Base-by-base conservation (phyloP, 1,284 basidiomycete genomes). In the Ustilago sp. region DNA sequence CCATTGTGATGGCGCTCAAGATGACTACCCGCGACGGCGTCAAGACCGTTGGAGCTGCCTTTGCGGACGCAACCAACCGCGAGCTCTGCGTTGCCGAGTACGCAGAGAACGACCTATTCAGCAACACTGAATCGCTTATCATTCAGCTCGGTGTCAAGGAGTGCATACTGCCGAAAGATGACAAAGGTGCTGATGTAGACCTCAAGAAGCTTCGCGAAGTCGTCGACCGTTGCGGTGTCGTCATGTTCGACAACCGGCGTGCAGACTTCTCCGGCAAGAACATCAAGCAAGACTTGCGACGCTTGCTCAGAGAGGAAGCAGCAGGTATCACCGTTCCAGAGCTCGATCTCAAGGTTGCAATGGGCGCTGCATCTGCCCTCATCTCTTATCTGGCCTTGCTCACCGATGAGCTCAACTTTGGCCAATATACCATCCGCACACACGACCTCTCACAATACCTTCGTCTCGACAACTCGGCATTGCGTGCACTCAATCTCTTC, bases 141-240 rank as follows among this genome's bases (percentile, higher is more conserved):
- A 98, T 99, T 71, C 97, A 99, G 86, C 90, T 99, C 1, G 95
- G 94, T 2, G 94, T 95, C 51, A 99, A 99, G 86, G 97, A 99
- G 87, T 95, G 94, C 36, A 76, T 91, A 41, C 68, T 91, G 8
- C 88, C 89, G n/a, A 86, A 86, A 3, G 88, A 89, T 74, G 89
- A 89, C 57, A 89, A 88, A 73, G 77, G 83, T 43, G 85, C 85
- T 38, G 94, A 98, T 84, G 89, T 94, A 68, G 95, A 99, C 55
- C 72, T 85, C 19, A 31, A 90, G 95, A 45, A 84, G 68, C 65
- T 86, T 12, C 63, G 74, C 15, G 68, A 70, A 2, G 80, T 86
- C 35, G 88, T 98, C 50, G 95, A 98, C 68, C 89, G 95, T 17
- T 98, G 95, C 83, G 92, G 92, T 6, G 92, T 98, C 19, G 93